Evolutionary conservation across 164 flowering plant genomes (phyloP), one percentile per base, ranked within the genome.

Genomic region (Macadamia tetraphylla): DNA sequence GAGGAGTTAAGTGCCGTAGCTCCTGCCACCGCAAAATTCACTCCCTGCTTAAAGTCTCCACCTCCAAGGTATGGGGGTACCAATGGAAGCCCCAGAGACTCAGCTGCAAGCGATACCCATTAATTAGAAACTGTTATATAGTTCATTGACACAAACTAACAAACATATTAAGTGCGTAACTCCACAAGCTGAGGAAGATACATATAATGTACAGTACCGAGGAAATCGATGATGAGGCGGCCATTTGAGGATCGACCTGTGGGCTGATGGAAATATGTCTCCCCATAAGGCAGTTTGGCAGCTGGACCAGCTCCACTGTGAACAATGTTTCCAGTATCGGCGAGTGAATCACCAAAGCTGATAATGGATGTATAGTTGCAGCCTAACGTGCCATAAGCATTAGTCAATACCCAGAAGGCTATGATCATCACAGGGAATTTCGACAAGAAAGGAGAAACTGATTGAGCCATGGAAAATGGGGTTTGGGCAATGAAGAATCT

Each of bases 11-110:
- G 46, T 30, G 69, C 69, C 14, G 69, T 66, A 40, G 69, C 61
- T 53, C 69, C 69, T 4, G 12, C 69, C 9, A 66, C 69, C 23
- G 69, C 69, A 18, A 29, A 66, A 66, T 66, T 66, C 48, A 66
- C 69, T 30, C 69, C 69, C 10, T n/a, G 35, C 15, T 14, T 6
- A 6, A 66, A 66, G 14, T 53, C 60, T 60, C 15, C 35, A 9
- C 23, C 46, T 32, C 49, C 60, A 7, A 53, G 18, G 35, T 55
- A 66, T 56, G 69, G 69, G 9, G 69, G 61, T 32, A 66, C 30
- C 3, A 66, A 56, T 30, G 69, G 61, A 15, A 66, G 61, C 7
- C 69, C 69, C 14, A 66, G 32, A 29, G 17, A 18, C n/a, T 66
- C 56, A 40, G 69, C 70, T 67, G n/a, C 35, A 53, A 14, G 58